A percentile compares a stretch with the other conserved stretches of the same genome.
phyloP scores from a whole-genome alignment of 768 basidiomycete genomes.

The Pholiota molesta region DNA sequence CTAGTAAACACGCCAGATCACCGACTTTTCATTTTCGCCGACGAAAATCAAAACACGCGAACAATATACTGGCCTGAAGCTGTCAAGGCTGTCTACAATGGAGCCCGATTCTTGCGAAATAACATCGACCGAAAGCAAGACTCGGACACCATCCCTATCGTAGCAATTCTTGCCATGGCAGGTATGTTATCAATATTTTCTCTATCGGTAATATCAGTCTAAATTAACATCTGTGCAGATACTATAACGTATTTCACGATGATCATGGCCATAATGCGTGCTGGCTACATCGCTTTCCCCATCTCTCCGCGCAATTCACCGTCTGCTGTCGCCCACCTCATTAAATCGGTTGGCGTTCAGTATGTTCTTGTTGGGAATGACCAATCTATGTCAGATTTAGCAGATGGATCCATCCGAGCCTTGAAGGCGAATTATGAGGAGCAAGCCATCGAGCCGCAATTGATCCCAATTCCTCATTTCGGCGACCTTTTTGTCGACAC shows the following conservation, averaged over 20 bases:
- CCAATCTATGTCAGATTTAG: slow-evolving; percentile 1
- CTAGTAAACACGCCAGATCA: slow-evolving; percentile 3
- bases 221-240: background rate
- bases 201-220: background rate
- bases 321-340: slow-evolving; percentile 5
- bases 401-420: background rate
- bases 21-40: slow-evolving; percentile 6
- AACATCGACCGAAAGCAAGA: background rate
- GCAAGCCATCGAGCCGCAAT: background rate
- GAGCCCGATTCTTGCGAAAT: background rate
- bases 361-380: slow-evolving; percentile 10
- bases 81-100: slow-evolving; percentile 4
- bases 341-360: background rate
- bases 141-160: background rate
- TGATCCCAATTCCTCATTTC: slow-evolving; percentile 7
- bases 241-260: slow-evolving; percentile 13
- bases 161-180: background rate
- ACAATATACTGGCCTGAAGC: slow-evolving; percentile 13
- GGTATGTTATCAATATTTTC: background rate
- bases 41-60: background rate
- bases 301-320: slow-evolving; percentile 6
- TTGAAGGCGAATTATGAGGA: background rate
- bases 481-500: slow-evolving; percentile 5
- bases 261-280: slow-evolving; percentile 9
- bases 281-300: slow-evolving; percentile 6